These are phyloP conservation scores for Schwanniomyces etchellsii DNA, from an alignment of 1,139 yeast genomes.

Conservation along the genomic window DNA sequence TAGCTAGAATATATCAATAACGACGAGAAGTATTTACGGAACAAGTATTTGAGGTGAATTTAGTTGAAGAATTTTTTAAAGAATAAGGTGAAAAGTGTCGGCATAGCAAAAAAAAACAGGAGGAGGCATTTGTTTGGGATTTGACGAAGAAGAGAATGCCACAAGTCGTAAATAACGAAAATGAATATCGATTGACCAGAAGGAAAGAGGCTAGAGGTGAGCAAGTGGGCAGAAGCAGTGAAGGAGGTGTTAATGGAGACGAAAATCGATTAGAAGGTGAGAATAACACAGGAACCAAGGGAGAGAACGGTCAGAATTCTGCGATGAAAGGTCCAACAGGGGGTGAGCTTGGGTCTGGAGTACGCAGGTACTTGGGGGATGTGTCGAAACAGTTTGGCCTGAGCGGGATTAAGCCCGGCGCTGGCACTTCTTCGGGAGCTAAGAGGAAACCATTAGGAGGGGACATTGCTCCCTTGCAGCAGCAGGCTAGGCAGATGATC, in stretches of 20 bases:
- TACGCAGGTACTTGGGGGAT: constrained; percentile 35
- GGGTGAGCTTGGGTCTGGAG: no score
- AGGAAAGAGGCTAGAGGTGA: constrained; percentile 15
- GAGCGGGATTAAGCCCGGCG: constrained; percentile 6
- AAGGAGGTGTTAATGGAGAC: constrained; percentile 2
- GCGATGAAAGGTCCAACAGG: constrained; percentile 7
- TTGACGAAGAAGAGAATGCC: no score
- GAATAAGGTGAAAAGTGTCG: no score
- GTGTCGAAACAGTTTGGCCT: constrained; percentile 35
- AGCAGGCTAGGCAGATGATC: constrained; percentile 7
- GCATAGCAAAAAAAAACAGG: no score
- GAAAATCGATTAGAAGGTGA: neutral
- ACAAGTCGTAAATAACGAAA: constrained; percentile 36
- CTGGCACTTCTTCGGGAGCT: constrained; percentile 4
- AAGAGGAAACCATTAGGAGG: constrained; percentile 32
- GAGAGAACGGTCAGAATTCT: constrained; percentile 4
- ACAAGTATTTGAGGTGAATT: no score
- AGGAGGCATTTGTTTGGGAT: no score
- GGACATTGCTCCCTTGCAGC: constrained; percentile 27
- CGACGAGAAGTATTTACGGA: no score
- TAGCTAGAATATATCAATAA: no score
- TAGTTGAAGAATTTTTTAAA: no score
- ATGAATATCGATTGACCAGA: constrained; percentile 33
- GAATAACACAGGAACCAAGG: neutral
- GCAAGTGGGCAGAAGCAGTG: neutral